Conservation (phyloP, 2,329 filamentous ascomycete genomes). For the Aspergillus brunneoviolaceus region DNA sequence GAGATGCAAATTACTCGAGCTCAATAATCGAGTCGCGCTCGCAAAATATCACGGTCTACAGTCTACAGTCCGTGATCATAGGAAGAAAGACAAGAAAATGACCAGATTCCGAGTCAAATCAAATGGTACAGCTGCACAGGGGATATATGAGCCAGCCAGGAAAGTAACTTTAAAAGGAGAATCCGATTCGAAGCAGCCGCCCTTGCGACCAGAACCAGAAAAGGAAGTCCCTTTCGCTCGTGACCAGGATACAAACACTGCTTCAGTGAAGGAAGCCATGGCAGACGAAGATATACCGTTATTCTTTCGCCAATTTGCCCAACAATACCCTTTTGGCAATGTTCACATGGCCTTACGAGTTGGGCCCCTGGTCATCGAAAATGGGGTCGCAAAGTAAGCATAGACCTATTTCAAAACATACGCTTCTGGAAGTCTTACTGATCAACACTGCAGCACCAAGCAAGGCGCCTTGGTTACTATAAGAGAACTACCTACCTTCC, state of each 20-base stretch:
- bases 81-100: background rate
- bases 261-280: conserved; percentile 21
- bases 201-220: background rate
- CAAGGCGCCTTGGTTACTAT: conserved; percentile 19
- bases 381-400: conserved; percentile 41
- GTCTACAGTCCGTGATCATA: background rate
- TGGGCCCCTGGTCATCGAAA: conserved; percentile 44
- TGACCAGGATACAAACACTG: background rate
- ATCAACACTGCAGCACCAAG: conserved; percentile 12
- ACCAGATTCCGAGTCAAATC: too few relatives aligned
- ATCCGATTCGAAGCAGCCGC: too few relatives aligned
- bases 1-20: background rate
- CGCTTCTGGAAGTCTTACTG: background rate
- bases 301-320: conserved; percentile 30
- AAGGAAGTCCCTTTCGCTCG: background rate
- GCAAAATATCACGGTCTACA: background rate
- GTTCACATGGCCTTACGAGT: conserved; percentile 45
- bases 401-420: background rate
- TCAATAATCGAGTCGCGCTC: background rate
- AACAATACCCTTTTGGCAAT: conserved; percentile 41
- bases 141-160: too few relatives aligned
- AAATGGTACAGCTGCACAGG: too few relatives aligned
- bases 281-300: conserved; percentile 30
- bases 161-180: too few relatives aligned
- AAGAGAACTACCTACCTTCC: conserved; percentile 11